A percentile compares a stretch with the other conserved stretches of the same genome.
Conservation (phyloP, 2,329 filamentous ascomycete genomes). For the Trichoderma breve region DNA sequence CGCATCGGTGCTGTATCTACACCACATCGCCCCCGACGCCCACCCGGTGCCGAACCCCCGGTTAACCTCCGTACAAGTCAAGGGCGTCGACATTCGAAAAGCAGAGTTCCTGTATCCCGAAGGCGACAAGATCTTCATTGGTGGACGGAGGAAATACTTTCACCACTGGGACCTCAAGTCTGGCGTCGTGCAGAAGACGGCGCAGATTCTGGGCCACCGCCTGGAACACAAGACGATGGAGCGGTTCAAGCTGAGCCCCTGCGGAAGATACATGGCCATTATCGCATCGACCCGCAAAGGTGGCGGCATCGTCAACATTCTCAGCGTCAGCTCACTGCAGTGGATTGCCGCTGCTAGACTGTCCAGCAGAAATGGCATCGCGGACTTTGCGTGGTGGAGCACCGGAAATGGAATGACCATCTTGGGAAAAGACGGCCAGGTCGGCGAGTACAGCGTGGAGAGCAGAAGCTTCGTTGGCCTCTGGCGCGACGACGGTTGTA, state of each 20-base stretch:
- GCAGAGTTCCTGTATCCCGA: slow-evolving; percentile 73
- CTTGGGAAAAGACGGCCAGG: slow-evolving; percentile 80
- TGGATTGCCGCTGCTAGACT: slow-evolving; percentile 83
- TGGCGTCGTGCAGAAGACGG: slow-evolving; percentile 79
- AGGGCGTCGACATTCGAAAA: slow-evolving; percentile 77
- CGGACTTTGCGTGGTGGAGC: slow-evolving; percentile 92
- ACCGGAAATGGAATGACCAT: slow-evolving; percentile 79
- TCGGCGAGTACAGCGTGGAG: slow-evolving; percentile 81
- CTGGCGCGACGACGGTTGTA: slow-evolving; percentile 88
- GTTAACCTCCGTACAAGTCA: slow-evolving; percentile 84
- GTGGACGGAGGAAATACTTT: slow-evolving; percentile 85
- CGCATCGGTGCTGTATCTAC: slow-evolving; percentile 80
- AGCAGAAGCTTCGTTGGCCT: slow-evolving; percentile 68
- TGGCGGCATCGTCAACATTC: slow-evolving; percentile 81
- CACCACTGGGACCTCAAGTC: slow-evolving; percentile 88
- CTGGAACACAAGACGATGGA: slow-evolving; percentile 91
- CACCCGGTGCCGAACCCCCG: slow-evolving; percentile 80
- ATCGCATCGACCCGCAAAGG: slow-evolving; percentile 78
- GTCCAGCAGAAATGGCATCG: slow-evolving; percentile 77
- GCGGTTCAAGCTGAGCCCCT: slow-evolving; percentile 80
- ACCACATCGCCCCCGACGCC: slow-evolving; percentile 78
- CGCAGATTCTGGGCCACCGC: slow-evolving; percentile 69
- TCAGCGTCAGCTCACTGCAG: slow-evolving; percentile 77
- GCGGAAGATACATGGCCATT: slow-evolving; percentile 81
- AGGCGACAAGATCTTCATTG: slow-evolving; percentile 81